Conservation (phyloP, 371 early-diverging fungal genomes). For the Thermomucor indicae-seudaticae region DNA sequence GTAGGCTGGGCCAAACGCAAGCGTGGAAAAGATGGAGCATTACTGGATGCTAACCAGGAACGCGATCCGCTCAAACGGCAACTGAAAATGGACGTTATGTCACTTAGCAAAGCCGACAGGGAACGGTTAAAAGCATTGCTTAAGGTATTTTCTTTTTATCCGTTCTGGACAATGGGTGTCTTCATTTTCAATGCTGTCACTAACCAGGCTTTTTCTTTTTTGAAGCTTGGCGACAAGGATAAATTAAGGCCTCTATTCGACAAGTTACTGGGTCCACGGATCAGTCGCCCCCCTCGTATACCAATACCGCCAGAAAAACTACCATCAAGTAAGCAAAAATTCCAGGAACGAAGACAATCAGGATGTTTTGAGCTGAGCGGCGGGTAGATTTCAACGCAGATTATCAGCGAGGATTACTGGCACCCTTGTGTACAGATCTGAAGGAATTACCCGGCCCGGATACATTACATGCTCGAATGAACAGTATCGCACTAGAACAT, state of each 20-base stretch:
- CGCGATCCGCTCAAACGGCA: constrained; percentile 55
- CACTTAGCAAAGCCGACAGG: constrained; percentile 67
- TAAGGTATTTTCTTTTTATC: no score
- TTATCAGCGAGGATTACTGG: constrained; percentile 65
- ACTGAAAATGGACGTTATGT: constrained; percentile 69
- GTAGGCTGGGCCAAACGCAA: constrained; percentile 65
- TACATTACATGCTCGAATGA: constrained; percentile 67
- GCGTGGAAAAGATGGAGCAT: constrained; percentile 53
- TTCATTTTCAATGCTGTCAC: no score
- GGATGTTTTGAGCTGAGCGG: neutral
- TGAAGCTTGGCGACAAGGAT: constrained; percentile 32
- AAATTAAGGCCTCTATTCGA: constrained; percentile 35
- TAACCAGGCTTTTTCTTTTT: no score
- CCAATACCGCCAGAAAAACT: constrained; percentile 45
- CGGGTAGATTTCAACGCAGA: constrained; percentile 51
- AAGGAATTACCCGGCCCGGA: constrained; percentile 70
- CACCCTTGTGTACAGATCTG: constrained; percentile 67
- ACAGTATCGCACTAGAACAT: constrained; percentile 67
- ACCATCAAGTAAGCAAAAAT: constrained; percentile 35
- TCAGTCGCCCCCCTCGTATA: constrained; percentile 44
- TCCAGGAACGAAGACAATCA: neutral
- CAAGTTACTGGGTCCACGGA: constrained; percentile 32
- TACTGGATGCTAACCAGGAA: constrained; percentile 29
- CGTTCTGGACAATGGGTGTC: no score
- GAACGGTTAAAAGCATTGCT: constrained; percentile 61